phyloP scores from a whole-genome alignment of 306 rosid species.

The Lathyrus tuberosus region DNA sequence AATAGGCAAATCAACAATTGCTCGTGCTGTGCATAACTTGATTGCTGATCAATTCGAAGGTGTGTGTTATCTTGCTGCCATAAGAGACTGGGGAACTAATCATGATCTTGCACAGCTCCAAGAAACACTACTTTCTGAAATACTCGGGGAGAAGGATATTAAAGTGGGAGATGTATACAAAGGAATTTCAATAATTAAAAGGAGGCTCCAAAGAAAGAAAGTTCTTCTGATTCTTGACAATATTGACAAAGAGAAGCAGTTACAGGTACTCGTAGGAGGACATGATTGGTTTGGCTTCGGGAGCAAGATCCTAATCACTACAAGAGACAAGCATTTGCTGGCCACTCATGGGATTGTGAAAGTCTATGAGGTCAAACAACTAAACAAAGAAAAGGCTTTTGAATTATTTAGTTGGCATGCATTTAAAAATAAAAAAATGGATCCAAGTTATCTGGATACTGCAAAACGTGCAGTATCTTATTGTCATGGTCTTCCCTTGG shows the following conservation, averaged over 20 bases:
- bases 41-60: conserved; percentile 14
- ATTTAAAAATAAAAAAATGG: neutral
- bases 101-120: conserved; percentile 2
- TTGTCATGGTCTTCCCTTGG: conserved; percentile 24
- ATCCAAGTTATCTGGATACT: neutral
- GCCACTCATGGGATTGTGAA: conserved; percentile 9
- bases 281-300: conserved; percentile 20
- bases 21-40: conserved; percentile 19
- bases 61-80: conserved; percentile 12
- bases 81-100: neutral
- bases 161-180: conserved; percentile 4
- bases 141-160: conserved; percentile 5
- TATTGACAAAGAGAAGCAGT: neutral
- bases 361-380: neutral
- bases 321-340: conserved; percentile 17
- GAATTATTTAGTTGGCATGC: conserved; percentile 18
- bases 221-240: conserved; percentile 18
- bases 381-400: neutral
- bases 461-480: conserved; percentile 5
- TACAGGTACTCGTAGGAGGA: conserved; percentile 3
- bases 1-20: conserved; percentile 20
- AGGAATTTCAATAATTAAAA: conserved; percentile 10
- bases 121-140: conserved; percentile 11
- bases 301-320: conserved; percentile 18
- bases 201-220: neutral